phyloP scores from a whole-genome alignment of 2,329 filamentous ascomycete species.

The Epichloe gansuensis region DNA sequence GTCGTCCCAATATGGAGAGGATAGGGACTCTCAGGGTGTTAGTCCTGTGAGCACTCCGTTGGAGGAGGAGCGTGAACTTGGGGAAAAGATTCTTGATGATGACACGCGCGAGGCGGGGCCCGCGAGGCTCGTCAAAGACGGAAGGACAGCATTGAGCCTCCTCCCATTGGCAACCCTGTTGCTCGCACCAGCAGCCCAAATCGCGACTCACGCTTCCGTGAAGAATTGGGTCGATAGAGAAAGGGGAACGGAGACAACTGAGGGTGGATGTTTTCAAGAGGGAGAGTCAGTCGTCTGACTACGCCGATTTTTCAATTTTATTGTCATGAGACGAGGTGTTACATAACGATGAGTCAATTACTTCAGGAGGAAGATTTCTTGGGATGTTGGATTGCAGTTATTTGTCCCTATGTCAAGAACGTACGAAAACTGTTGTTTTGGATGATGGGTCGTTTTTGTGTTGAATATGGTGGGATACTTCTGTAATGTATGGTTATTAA shows the following conservation, averaged over 20 bases:
- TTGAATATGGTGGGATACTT: neutral
- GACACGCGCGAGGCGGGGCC: constrained; percentile 4
- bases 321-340: neutral
- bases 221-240: constrained; percentile 33
- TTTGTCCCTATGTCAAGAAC: neutral
- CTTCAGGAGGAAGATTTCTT: neutral
- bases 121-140: constrained; percentile 7
- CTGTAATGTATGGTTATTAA: neutral
- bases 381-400: neutral
- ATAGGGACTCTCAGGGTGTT: constrained; percentile 22
- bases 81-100: constrained; percentile 16
- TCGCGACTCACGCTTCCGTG: constrained; percentile 46
- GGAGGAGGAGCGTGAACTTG: constrained; percentile 32
- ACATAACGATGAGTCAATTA: neutral
- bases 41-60: constrained; percentile 21
- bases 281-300: too few species aligned
- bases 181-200: constrained; percentile 36
- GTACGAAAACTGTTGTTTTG: neutral
- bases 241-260: too few species aligned
- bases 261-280: too few species aligned
- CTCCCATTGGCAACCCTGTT: constrained; percentile 21
- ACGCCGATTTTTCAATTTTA: too few species aligned
- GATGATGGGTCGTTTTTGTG: neutral
- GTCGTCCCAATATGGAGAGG: constrained; percentile 10
- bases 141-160: constrained; percentile 22